Evolutionary conservation across 2,329 filamentous ascomycete genomes (phyloP), one percentile per base, ranked within the genome.

Genomic region (Ophiocordyceps unilateralis): DNA sequence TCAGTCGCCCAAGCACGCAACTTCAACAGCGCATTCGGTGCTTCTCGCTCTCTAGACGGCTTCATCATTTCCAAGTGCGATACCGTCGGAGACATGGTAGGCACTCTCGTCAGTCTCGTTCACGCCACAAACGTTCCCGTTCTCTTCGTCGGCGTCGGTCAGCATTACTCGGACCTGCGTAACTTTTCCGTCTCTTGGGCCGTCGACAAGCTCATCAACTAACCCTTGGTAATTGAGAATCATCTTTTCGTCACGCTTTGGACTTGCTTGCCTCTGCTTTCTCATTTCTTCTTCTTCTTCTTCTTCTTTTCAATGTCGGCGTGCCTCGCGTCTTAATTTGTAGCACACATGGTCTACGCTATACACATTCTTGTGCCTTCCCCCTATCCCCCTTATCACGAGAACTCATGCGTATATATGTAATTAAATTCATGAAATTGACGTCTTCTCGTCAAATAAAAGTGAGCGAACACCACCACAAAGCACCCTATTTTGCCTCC

Each of bases 1-100:
- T 87, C 83, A 4, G 91, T 98, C 20, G 86, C 87, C 40, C 91
- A 98, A 64, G 91, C 93, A 4, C 76, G 88, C 54, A 95, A 95
- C 65, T 98, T 98, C 68, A 95, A 95, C 57, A 78, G 81, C 32
- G 83, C 85, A 2, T 96, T 98, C 63, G 93, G 91, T 26, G 70
- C 76, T 5, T 79, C 78, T 14, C 71, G 89, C 45, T 75, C 76
- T 23, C 71, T 98, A 32, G 93, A 98, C 62, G 91, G 91, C 6
- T 98, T 98, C 62, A 94, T 98, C 58, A 95, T 98, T 53, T 89
- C 82, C 47, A 98, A 98, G 64, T 96, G 91, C 60, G 91, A 98
- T 65, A 98, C 91, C 0, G 93, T 98, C 32, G 93, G 91, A n/a
- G 89, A 95, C 64, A 96, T 96, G 88, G 87, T 95, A 38, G 87